Conservation (phyloP, 1,284 basidiomycete species). For the Rhodotorula sp. region DNA sequence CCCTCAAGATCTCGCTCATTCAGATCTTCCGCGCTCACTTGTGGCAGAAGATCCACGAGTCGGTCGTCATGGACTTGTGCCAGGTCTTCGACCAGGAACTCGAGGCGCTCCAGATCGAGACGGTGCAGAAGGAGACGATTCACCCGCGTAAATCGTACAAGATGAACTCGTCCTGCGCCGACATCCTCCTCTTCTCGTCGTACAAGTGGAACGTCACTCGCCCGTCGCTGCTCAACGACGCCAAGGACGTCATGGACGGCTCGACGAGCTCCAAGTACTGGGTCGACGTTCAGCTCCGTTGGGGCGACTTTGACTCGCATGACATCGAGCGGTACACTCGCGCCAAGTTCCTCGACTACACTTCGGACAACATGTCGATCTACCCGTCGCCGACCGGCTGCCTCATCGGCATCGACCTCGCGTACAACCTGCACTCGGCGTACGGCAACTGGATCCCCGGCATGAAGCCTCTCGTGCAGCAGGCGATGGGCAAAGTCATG, state of each 20-base stretch:
- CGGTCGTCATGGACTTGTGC: slow-evolving; percentile 69
- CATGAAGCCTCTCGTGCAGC: slow-evolving; percentile 94
- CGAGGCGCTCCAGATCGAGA: slow-evolving; percentile 97
- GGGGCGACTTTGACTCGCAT: slow-evolving; percentile 99
- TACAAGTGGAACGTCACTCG: slow-evolving; percentile 92
- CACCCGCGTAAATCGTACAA: slow-evolving; percentile 99
- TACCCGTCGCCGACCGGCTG: slow-evolving; percentile 68
- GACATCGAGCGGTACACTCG: slow-evolving; percentile 96
- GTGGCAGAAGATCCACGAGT: slow-evolving; percentile 89
- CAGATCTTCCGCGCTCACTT: slow-evolving; percentile 99
- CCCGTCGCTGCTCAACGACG: slow-evolving; percentile 92
- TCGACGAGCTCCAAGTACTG: slow-evolving; percentile 99
- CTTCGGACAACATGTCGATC: slow-evolving; percentile 52
- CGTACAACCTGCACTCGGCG: slow-evolving; percentile 98
- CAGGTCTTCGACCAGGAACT: slow-evolving; percentile 99
- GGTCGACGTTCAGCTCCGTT: slow-evolving; percentile 94
- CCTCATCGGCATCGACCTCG: slow-evolving; percentile 96
- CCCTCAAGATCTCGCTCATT: slow-evolving; percentile 95
- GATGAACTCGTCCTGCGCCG: slow-evolving; percentile 94
- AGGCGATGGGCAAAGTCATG: slow-evolving; percentile 99
- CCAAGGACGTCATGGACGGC: slow-evolving; percentile 93
- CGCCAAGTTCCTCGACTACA: slow-evolving; percentile 96
- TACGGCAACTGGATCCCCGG: slow-evolving; percentile 99
- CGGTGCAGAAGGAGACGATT: slow-evolving; percentile 99
- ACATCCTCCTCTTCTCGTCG: slow-evolving; percentile 94